phyloP scores from a whole-genome alignment of 192 early-diverging fungal species.

The Spizellomyces punctatus region DNA sequence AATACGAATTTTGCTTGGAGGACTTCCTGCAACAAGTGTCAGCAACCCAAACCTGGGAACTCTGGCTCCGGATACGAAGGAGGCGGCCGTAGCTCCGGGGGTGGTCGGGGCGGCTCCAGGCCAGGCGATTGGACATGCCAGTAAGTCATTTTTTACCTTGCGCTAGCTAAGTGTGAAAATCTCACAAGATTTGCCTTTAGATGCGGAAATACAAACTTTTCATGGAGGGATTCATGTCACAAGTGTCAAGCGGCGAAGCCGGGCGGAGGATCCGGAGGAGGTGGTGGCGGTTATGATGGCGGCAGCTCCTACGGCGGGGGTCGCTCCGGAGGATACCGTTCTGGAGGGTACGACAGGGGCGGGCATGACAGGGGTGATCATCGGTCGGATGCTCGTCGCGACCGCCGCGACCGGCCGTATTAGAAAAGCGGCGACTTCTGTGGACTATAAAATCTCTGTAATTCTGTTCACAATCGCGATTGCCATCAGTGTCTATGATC shows the following conservation, averaged over 20 bases:
- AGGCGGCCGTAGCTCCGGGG: background rate
- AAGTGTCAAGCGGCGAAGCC: conserved; percentile 64
- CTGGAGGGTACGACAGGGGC: conserved; percentile 26
- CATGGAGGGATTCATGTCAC: conserved; percentile 62
- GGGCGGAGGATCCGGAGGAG: conserved; percentile 18
- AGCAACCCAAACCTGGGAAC: too few relatives aligned
- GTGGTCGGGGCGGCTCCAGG: background rate
- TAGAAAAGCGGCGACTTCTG: conserved; percentile 1
- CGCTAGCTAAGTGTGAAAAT: too few relatives aligned
- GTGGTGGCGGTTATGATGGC: conserved; percentile 20
- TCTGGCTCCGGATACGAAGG: background rate
- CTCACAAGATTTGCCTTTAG: conserved; percentile 24
- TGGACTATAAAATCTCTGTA: too few relatives aligned
- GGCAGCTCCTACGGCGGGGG: conserved; percentile 12
- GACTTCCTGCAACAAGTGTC: too few relatives aligned
- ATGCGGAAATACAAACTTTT: conserved; percentile 71
- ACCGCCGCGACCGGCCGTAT: conserved; percentile 42
- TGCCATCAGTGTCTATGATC: too few relatives aligned
- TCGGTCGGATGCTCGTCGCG: conserved; percentile 30
- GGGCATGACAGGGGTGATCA: conserved; percentile 28
- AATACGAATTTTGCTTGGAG: too few relatives aligned
- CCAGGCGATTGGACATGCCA: background rate
- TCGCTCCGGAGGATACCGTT: conserved; percentile 11
- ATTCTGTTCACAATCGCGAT: too few relatives aligned
- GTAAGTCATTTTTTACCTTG: conserved; percentile 12